These are phyloP conservation scores for Neocallimastix lanati DNA, from an alignment of 192 early-diverging fungal species.

Conservation along the genomic window DNA sequence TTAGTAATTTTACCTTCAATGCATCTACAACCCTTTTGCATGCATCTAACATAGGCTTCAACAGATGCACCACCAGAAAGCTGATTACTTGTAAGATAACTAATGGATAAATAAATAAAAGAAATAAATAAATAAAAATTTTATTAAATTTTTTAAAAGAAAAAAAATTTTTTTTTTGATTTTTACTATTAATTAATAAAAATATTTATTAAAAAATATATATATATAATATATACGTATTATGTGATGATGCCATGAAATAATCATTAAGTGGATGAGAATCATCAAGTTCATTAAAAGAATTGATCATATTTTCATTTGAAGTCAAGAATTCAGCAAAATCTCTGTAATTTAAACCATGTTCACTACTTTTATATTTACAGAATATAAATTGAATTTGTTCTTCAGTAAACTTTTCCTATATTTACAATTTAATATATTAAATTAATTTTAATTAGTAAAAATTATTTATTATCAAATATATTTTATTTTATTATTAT, in stretches of 20 bases:
- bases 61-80: conserved; percentile 56
- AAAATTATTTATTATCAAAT: too few relatives aligned
- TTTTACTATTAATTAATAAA: too few relatives aligned
- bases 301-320: not conserved
- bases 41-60: conserved; percentile 70
- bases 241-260: conserved; percentile 73
- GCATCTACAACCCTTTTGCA: conserved; percentile 73
- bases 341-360: not conserved
- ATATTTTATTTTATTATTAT: too few relatives aligned
- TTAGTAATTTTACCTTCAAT: conserved; percentile 61
- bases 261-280: conserved; percentile 50
- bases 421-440: too few relatives aligned
- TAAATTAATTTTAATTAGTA: too few relatives aligned
- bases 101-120: too few relatives aligned
- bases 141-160: too few relatives aligned
- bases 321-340: not conserved
- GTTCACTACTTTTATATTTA: not conserved
- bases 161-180: too few relatives aligned
- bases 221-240: conserved; percentile 50
- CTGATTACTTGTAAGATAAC: conserved; percentile 65
- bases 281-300: not conserved
- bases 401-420: not conserved
- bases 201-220: too few relatives aligned
- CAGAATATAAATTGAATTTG: not conserved
- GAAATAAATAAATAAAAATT: too few relatives aligned